Evolutionary conservation across 2,329 filamentous ascomycete genomes (phyloP), one percentile per base, ranked within the genome.

Genomic region (Arthrobotrys sphaeroides): DNA sequence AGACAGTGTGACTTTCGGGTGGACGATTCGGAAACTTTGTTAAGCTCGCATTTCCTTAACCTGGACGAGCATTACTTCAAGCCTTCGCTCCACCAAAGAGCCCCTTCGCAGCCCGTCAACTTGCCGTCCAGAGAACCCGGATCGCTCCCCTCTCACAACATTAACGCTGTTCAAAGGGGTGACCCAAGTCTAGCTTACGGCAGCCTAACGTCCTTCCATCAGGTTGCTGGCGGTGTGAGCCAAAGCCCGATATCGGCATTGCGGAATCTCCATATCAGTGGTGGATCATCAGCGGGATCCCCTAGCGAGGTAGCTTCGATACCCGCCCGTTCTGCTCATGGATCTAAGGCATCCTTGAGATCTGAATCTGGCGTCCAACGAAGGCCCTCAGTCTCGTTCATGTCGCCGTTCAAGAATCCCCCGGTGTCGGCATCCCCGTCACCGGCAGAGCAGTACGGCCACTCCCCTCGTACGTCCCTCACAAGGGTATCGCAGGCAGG

Each of bases 11-110:
- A 91, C 80, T 97, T 99, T 82, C 89, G 91, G 49, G 89, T 98
- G 40, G 94, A 96, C 79, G 93, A 97, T 82, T 91, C 93, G 0
- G 95, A 98, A 83, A 90, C 94, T 3, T 84, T 98, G 6, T 84
- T 98, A 45, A 97, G 94, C 83, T 97, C 94, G 12, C 90, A 93
- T 31, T 97, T 98, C 81, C 93, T 97, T 88, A 93, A 92, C 12
- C 88, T 93, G 38, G 94, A 97, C 81, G 93, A 97, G 81, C 89
- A 92, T 74, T 92, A 92, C 80, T 96, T 96, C 82, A 89, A 89
- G 75, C 93, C 93, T 6, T 94, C 92, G 0, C 83, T 95, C 16
- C 87, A 87, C 74, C 86, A 88, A 62, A 82, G 82, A 60, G 78
- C 79, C 6, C 79, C 80, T 38, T 79, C 81, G 38, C 77, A 80